Evolutionary conservation across 805 yeast species (phyloP).

Genomic region (Metschnikowia aberdeeniae): DNA sequence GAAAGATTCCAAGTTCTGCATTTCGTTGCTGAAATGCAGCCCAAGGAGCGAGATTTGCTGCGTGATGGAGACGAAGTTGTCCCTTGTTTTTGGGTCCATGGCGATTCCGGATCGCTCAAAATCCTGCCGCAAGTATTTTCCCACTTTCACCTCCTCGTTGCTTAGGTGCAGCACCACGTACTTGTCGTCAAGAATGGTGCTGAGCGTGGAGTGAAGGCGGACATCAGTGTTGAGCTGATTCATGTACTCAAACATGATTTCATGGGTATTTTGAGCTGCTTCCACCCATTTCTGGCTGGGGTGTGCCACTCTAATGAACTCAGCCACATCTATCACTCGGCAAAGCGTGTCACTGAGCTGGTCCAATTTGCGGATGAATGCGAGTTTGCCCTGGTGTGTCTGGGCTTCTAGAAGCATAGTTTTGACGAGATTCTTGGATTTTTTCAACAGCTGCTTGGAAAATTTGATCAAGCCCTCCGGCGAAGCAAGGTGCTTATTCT

Average conservation of each 20-base stretch:
- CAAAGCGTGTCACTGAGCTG: conserved; percentile 84
- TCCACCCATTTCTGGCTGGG: conserved; percentile 66
- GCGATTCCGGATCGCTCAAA: conserved; percentile 88
- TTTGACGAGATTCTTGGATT: conserved; percentile 60
- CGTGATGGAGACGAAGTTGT: conserved; percentile 70
- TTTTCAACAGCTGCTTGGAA: conserved; percentile 56
- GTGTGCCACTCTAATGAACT: conserved; percentile 84
- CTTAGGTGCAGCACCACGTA: conserved; percentile 36
- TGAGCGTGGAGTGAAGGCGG: conserved; percentile 58
- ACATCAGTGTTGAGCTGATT: conserved; percentile 83
- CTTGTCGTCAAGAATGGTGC: conserved; percentile 42
- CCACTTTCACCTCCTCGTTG: conserved; percentile 78
- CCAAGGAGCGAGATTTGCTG: conserved; percentile 79
- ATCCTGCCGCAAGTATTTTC: conserved; percentile 72
- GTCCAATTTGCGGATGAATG: conserved; percentile 65
- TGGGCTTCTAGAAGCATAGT: conserved; percentile 43
- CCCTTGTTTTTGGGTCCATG: conserved; percentile 61
- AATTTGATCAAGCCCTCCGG: conserved; percentile 71
- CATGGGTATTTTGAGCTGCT: conserved; percentile 87
- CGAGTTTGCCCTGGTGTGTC: conserved; percentile 41
- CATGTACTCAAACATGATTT: conserved; percentile 89
- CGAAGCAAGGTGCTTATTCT: conserved; percentile 62
- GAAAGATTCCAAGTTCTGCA: conserved; percentile 31
- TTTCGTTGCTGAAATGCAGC: conserved; percentile 62
- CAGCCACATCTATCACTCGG: conserved; percentile 90